Base-by-base conservation (phyloP, 805 yeast genomes). In the Myxozyma melibiosi region DNA sequence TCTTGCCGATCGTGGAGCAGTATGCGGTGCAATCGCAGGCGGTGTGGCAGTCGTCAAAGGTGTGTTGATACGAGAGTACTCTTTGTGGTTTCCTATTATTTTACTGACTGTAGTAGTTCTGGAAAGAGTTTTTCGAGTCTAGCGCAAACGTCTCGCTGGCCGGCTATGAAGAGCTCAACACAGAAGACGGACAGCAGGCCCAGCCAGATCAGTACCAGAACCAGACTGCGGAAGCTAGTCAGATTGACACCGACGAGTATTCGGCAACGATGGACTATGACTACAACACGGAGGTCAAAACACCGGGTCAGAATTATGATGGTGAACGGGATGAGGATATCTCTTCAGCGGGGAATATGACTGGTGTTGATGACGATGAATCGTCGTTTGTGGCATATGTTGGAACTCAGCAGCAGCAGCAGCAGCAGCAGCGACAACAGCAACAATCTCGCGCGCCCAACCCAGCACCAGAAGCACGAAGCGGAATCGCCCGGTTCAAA, bases 91-190 rank as follows among this genome's bases (percentile, higher is more conserved):
- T 31, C 22, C 20, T 14, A 25, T 9, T 31, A 8, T 7, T 6
- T 42, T 22, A 22, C 30, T 34, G 18, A 50, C 42, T 5, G 8
- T 22, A 20, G 13, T 39, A 80, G 54, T 88, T 88, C 71, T 84
- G 95, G 85, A 88, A 88, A 67, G 79, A 80, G 31, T 85, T 90
- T 71, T 81, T 89, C 65, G 96, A 90, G 67, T 80, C 83, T 45
- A 80, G 88, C 28, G 90, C 90, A 1, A 80, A 83, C 66, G 86
- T 85, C 24, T 81, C 83, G 60, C 70, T 86, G 34, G 70, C 79
- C 33, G 79, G 83, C 28, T 78, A 78, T 60, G 84, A 80, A 62
- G 84, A 72, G 25, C 54, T 52, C 7, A 50, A 44, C 43, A 24
- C 49, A 1, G 60, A 54, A 40, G 60, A 43, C 4, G 37, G 27